Evolutionary conservation across 2,329 filamentous ascomycete genomes (phyloP).

Genomic region (Bipolaris oryzae): DNA sequence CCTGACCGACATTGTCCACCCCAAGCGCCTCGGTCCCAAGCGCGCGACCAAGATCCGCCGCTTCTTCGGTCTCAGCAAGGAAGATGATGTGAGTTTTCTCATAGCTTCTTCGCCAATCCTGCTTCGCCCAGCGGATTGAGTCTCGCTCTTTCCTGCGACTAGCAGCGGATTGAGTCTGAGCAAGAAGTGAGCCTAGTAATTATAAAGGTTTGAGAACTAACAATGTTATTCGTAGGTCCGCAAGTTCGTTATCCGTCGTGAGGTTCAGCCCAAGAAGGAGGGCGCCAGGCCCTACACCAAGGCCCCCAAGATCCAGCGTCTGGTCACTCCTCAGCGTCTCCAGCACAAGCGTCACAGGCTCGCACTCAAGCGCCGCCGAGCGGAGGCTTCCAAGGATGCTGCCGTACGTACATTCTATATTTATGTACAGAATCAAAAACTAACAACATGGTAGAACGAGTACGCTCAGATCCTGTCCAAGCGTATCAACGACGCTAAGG

Average conservation of each 20-base stretch:
- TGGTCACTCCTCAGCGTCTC: constrained; percentile 98
- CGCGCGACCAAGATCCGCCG: constrained; percentile 99
- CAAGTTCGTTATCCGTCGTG: constrained; percentile 99
- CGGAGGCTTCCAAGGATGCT: constrained; percentile 98
- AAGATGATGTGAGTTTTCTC: constrained; percentile 94
- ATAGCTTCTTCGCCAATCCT: constrained; percentile 70
- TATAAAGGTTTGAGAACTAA: constrained; percentile 24
- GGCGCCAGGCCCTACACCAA: constrained; percentile 99
- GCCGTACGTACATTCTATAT: constrained; percentile 68
- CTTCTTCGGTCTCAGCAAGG: constrained; percentile 99
- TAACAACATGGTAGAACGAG: constrained; percentile 74
- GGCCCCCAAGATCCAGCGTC: constrained; percentile 99
- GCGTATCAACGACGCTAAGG: constrained; percentile 96
- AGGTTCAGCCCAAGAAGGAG: constrained; percentile 94
- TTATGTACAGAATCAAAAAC: not conserved
- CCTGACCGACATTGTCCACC: constrained; percentile 95
- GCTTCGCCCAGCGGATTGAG: constrained; percentile 52
- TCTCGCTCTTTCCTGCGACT: constrained; percentile 61
- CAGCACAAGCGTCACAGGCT: constrained; percentile 99
- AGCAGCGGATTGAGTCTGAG: constrained; percentile 57
- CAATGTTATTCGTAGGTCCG: constrained; percentile 70
- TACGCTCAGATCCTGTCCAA: constrained; percentile 95
- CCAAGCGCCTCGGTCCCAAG: constrained; percentile 99
- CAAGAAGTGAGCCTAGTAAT: constrained; percentile 19
- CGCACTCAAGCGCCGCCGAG: constrained; percentile 96